These are phyloP conservation scores for Amylostereum areolatum DNA, from an alignment of 1,284 basidiomycete genomes.

Conservation along the genomic window DNA sequence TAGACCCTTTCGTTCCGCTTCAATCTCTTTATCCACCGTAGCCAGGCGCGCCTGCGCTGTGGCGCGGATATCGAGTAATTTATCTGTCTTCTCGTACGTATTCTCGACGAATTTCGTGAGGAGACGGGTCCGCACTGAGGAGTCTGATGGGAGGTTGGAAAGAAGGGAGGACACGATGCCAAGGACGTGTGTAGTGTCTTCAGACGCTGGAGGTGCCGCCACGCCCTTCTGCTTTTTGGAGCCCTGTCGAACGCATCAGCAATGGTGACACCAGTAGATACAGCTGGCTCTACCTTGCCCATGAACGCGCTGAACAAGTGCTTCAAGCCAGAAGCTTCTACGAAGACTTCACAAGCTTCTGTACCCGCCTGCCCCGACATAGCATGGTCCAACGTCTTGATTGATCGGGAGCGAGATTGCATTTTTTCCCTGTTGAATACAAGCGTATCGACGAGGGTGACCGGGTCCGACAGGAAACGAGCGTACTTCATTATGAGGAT, in stretches of 20 bases:
- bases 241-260: constrained; percentile 22
- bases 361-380: constrained; percentile 78
- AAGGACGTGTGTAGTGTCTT: constrained; percentile 84
- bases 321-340: constrained; percentile 85
- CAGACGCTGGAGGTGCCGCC: constrained; percentile 54
- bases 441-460: too few species aligned
- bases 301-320: constrained; percentile 88
- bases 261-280: neutral
- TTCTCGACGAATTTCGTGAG: constrained; percentile 91
- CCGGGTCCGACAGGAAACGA: too few species aligned
- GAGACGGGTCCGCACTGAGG: constrained; percentile 74
- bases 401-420: constrained; percentile 72
- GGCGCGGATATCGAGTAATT: constrained; percentile 85
- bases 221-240: constrained; percentile 56
- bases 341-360: constrained; percentile 77
- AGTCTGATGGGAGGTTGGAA: constrained; percentile 85
- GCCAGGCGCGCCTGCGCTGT: constrained; percentile 54
- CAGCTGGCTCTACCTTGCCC: constrained; percentile 74
- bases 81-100: constrained; percentile 90
- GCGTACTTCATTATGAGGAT: constrained; percentile 89
- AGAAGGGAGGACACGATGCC: constrained; percentile 87
- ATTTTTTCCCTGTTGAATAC: constrained; percentile 86
- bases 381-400: constrained; percentile 90
- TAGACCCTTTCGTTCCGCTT: constrained; percentile 60
- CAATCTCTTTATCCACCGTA: constrained; percentile 57